Conservation (phyloP, 495 filamentous ascomycete genomes). For the Penicillium turbatum region DNA sequence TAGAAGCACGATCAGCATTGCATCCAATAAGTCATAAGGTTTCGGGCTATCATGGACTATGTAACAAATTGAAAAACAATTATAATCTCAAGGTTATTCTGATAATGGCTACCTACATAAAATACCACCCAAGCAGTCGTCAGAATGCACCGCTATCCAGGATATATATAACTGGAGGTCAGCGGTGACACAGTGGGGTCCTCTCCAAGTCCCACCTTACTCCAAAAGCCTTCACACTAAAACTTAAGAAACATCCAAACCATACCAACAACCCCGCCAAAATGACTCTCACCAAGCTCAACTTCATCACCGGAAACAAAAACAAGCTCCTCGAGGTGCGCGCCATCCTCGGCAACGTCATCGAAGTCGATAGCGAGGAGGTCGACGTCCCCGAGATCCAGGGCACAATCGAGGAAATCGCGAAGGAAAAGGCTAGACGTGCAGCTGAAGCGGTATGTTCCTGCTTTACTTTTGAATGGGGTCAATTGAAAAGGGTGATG, state of each 20-base stretch:
- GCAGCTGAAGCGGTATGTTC: slow-evolving; percentile 49
- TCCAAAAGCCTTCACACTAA: too few species aligned
- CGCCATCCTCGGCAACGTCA: slow-evolving; percentile 71
- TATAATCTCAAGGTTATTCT: too few species aligned
- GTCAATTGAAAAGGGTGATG: not conserved
- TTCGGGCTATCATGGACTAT: too few species aligned
- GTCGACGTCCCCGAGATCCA: slow-evolving; percentile 87
- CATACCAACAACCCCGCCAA: slow-evolving; percentile 7
- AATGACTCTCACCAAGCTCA: slow-evolving; percentile 47
- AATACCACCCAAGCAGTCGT: too few species aligned
- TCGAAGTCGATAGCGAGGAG: slow-evolving; percentile 66
- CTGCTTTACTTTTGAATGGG: too few species aligned
- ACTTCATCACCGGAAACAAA: slow-evolving; percentile 95
- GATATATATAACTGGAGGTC: too few species aligned
- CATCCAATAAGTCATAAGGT: too few species aligned
- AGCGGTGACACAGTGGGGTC: not conserved
- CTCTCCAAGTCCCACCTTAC: not conserved
- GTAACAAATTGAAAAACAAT: too few species aligned
- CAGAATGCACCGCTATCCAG: too few species aligned
- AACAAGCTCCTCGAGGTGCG: slow-evolving; percentile 89
- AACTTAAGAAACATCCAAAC: not conserved
- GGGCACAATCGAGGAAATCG: slow-evolving; percentile 87
- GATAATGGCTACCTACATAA: too few species aligned
- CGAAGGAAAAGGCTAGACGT: slow-evolving; percentile 75
- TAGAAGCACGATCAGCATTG: too few species aligned